These are phyloP conservation scores for Hypoxylon rubiginosum DNA, from an alignment of 2,329 filamentous ascomycete species.

Conservation along the genomic window DNA sequence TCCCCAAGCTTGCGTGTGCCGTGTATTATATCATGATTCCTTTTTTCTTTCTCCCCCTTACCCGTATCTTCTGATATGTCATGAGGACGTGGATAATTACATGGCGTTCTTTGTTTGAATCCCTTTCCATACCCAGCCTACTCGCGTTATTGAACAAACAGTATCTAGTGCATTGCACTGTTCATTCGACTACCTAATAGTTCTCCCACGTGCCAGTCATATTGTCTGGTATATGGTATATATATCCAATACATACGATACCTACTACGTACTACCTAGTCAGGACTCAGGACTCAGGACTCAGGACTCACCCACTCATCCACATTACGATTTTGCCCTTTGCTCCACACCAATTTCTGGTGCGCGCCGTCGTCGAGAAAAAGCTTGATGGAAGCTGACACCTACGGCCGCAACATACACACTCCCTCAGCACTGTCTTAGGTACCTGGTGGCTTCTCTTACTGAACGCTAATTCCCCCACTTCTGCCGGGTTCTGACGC, in stretches of 20 bases:
- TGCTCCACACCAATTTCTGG: conserved; percentile 17
- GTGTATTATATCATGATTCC: conserved; percentile 19
- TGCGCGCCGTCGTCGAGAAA: conserved; percentile 19
- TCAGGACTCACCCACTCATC: background rate
- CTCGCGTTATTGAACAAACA: conserved; percentile 9
- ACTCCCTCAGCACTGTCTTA: conserved; percentile 4
- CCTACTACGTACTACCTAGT: conserved; percentile 1
- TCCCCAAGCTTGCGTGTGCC: conserved; percentile 16
- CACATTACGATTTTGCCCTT: conserved; percentile 17
- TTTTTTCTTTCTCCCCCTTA: conserved; percentile 8
- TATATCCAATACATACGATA: background rate
- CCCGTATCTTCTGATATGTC: conserved; percentile 14
- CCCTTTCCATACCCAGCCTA: conserved; percentile 9
- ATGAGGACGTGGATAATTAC: conserved; percentile 5
- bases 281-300: background rate
- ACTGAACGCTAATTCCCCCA: conserved; percentile 32
- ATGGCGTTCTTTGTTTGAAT: conserved; percentile 21
- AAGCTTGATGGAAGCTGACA: conserved; percentile 31
- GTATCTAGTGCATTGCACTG: background rate
- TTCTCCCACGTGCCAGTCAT: conserved; percentile 2
- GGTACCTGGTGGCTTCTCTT: conserved; percentile 19
- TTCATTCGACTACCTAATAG: background rate
- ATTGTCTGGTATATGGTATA: background rate
- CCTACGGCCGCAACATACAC: conserved; percentile 18
- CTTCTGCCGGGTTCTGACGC: conserved; percentile 29